Evolutionary conservation across 257 asterid genomes (phyloP).

Genomic region (Rehmannia glutinosa): DNA sequence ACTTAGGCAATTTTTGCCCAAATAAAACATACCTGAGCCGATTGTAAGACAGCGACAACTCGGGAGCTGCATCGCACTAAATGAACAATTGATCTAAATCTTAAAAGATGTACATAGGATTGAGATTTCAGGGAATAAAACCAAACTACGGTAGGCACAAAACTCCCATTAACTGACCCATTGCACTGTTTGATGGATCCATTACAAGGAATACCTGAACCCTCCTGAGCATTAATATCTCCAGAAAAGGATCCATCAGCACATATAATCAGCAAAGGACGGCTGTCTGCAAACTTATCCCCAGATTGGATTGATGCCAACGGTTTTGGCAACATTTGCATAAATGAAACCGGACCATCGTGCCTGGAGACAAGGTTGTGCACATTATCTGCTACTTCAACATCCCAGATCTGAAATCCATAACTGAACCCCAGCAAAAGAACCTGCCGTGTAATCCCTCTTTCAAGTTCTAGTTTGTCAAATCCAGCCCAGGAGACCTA

Average conservation of each 20-base stretch:
- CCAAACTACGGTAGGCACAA: conserved; percentile 79
- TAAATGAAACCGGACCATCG: conserved; percentile 86
- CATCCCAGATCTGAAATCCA: conserved; percentile 98
- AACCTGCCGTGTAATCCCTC: conserved; percentile 34
- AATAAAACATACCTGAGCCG: conserved; percentile 63
- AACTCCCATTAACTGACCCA: conserved; percentile 34
- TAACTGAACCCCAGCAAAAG: conserved; percentile 67
- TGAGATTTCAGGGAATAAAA: conserved; percentile 81
- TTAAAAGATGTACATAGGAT: conserved; percentile 68
- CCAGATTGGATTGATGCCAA: conserved; percentile 38
- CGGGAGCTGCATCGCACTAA: conserved; percentile 83
- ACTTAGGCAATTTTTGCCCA: neutral
- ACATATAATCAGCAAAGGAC: conserved; percentile 77
- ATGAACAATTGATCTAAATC: conserved; percentile 82
- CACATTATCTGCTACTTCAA: conserved; percentile 79
- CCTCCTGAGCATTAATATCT: conserved; percentile 45
- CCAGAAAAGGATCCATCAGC: conserved; percentile 74
- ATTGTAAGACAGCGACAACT: conserved; percentile 71
- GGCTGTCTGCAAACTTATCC: conserved; percentile 64
- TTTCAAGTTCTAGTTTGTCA: conserved; percentile 45
- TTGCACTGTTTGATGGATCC: conserved; percentile 44
- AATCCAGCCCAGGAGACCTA: conserved; percentile 89
- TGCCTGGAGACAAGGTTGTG: conserved; percentile 71
- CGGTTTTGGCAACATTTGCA: conserved; percentile 63
- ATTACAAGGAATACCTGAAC: conserved; percentile 31